phyloP scores from a whole-genome alignment of 2,329 filamentous ascomycete genomes.

The Phialophora verrucosa region DNA sequence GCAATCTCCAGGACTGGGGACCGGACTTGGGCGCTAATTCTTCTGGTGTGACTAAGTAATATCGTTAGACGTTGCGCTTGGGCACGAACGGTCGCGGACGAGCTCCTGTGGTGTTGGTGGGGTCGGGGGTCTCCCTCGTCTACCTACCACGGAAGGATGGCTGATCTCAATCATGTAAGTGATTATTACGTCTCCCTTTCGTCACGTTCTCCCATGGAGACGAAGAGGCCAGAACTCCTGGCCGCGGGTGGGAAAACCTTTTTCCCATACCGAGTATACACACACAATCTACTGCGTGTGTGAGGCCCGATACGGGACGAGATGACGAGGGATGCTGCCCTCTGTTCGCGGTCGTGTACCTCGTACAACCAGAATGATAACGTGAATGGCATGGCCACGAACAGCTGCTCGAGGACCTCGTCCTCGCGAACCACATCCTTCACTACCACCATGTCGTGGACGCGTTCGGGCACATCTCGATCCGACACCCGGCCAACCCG shows the following conservation, averaged over 20 bases:
- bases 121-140: too few relatives aligned
- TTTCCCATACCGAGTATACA: not conserved
- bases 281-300: not conserved
- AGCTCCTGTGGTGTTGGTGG: too few relatives aligned
- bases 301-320: too few relatives aligned
- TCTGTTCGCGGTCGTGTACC: not conserved
- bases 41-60: too few relatives aligned
- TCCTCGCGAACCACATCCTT: conserved; percentile 59
- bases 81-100: too few relatives aligned
- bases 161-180: not conserved
- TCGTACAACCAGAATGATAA: not conserved
- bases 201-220: not conserved
- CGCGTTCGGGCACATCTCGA: conserved; percentile 61
- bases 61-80: too few relatives aligned
- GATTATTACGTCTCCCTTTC: not conserved
- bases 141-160: too few relatives aligned
- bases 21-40: too few relatives aligned
- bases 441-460: conserved; percentile 58
- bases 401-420: conserved; percentile 42
- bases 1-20: too few relatives aligned
- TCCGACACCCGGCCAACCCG: conserved; percentile 55
- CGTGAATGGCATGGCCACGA: not conserved
- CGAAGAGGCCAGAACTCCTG: too few relatives aligned
- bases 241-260: not conserved
- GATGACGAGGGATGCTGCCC: not conserved